phyloP scores from a whole-genome alignment of 2,329 filamentous ascomycete genomes.

The Alternaria sp. region DNA sequence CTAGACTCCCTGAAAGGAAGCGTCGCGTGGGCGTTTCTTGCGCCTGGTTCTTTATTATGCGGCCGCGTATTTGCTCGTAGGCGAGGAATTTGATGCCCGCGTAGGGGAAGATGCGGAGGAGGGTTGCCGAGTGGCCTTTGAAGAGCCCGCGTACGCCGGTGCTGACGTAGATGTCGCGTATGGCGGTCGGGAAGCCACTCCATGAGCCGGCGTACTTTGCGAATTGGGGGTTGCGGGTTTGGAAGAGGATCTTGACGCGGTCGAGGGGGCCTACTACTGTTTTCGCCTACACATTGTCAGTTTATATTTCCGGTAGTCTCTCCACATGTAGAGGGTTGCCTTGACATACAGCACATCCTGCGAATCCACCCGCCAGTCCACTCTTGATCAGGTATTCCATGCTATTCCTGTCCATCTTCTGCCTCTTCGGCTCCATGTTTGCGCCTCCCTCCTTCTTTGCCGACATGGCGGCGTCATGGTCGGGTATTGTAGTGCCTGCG shows the following conservation, averaged over 20 bases:
- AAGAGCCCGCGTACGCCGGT: conserved; percentile 82
- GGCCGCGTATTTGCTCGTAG: conserved; percentile 90
- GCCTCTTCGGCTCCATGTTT: conserved; percentile 4
- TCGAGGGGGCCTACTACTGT: conserved; percentile 94
- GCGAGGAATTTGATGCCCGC: conserved; percentile 97
- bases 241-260: conserved; percentile 98
- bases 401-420: conserved; percentile 70
- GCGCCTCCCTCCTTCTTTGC: conserved; percentile 29
- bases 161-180: conserved; percentile 78
- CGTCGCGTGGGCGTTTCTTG: conserved; percentile 83
- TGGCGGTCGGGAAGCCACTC: conserved; percentile 80
- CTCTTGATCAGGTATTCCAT: conserved; percentile 84
- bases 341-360: conserved; percentile 81
- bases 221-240: conserved; percentile 92
- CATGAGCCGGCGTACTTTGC: conserved; percentile 90
- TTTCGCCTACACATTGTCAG: too few relatives aligned
- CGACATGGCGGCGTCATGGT: conserved; percentile 59
- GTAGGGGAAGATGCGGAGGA: conserved; percentile 95
- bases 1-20: conserved; percentile 73
- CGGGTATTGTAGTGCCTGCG: conserved; percentile 42
- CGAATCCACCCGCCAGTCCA: conserved; percentile 84
- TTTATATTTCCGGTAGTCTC: too few relatives aligned
- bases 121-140: conserved; percentile 90
- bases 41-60: conserved; percentile 72
- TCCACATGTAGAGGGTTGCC: neutral